Evolutionary conservation across 305 asterid species (phyloP).

Genomic region (Fraxinus platypoda): DNA sequence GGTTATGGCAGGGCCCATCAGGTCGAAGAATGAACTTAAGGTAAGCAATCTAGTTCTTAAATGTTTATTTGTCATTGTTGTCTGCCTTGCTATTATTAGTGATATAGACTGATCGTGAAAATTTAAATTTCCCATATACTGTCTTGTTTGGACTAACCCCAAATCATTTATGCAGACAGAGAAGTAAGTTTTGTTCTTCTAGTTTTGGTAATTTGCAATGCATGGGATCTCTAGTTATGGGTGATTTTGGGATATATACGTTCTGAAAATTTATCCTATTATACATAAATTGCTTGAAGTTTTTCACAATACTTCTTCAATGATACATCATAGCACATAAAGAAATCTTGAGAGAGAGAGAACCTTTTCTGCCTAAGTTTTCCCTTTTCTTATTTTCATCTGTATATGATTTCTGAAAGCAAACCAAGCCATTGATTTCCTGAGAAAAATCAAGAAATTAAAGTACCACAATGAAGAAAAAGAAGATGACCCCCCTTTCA

Average conservation of each 20-base stretch:
- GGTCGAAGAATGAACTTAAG: slow-evolving; percentile 70
- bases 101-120: background rate
- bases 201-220: background rate
- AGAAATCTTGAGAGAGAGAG: too few species aligned
- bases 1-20: slow-evolving; percentile 49
- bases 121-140: background rate
- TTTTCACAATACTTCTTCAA: too few species aligned
- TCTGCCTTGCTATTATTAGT: background rate
- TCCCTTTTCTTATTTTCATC: too few species aligned
- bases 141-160: background rate
- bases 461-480: too few species aligned
- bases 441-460: too few species aligned
- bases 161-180: background rate
- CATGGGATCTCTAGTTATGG: background rate
- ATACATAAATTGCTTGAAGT: too few species aligned
- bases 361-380: too few species aligned
- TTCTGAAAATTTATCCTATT: too few species aligned
- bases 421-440: too few species aligned
- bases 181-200: background rate
- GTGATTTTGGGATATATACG: background rate
- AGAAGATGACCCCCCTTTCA: too few species aligned
- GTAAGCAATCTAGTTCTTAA: slow-evolving; percentile 28
- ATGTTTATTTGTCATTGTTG: background rate
- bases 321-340: too few species aligned
- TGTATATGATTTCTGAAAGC: too few species aligned